Evolutionary conservation across 1,139 yeast species (phyloP).

Genomic region (Geotrichum carabidarum): DNA sequence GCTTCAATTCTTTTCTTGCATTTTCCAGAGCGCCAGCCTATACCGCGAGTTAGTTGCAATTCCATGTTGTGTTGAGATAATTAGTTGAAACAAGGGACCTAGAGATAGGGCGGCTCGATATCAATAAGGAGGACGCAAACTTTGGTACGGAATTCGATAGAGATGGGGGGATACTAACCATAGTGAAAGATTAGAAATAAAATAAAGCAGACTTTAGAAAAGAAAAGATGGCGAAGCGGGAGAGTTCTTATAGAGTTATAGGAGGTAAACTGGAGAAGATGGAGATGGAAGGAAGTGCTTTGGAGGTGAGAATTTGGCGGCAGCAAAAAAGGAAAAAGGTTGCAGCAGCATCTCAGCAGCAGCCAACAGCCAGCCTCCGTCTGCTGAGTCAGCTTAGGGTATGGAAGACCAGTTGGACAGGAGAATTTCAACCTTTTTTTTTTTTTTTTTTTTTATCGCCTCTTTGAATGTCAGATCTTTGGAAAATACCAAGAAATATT

Average conservation of each 20-base stretch:
- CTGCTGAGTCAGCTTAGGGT: too few relatives aligned
- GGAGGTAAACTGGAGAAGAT: not conserved
- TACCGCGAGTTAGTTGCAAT: slow-evolving; percentile 6
- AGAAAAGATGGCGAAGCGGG: not conserved
- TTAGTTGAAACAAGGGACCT: not conserved
- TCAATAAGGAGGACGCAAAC: not conserved
- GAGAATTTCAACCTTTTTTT: too few relatives aligned
- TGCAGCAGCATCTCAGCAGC: not conserved
- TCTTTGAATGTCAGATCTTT: too few relatives aligned
- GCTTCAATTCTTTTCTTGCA: slow-evolving; percentile 90
- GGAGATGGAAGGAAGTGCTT: not conserved
- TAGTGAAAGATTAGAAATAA: not conserved
- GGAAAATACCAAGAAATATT: too few relatives aligned
- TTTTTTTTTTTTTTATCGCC: too few relatives aligned
- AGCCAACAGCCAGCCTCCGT: not conserved
- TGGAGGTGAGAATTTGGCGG: not conserved
- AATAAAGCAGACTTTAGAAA: not conserved
- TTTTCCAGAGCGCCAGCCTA: slow-evolving; percentile 95
- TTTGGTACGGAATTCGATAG: too few relatives aligned
- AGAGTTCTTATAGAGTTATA: not conserved
- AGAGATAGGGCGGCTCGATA: not conserved
- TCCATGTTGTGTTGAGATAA: not conserved
- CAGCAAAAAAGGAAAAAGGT: not conserved
- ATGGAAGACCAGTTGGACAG: too few relatives aligned
- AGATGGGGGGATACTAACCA: not conserved